These are phyloP conservation scores for Ceriops tagal DNA, from an alignment of 345 rosid genomes.

Conservation along the genomic window DNA sequence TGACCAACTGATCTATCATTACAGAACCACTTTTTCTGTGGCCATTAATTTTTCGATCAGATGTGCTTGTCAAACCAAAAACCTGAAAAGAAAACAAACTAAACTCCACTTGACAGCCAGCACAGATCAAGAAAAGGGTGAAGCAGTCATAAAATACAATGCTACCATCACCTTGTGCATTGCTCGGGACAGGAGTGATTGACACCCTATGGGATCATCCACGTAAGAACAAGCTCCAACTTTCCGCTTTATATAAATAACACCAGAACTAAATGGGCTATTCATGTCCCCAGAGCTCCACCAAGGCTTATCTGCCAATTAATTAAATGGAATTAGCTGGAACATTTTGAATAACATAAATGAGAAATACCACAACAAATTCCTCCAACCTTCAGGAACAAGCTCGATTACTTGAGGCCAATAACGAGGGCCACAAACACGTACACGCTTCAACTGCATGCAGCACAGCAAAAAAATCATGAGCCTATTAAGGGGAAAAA, in stretches of 20 bases:
- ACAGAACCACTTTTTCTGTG: constrained; percentile 47
- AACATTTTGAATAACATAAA: constrained; percentile 11
- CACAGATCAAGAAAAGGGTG: constrained; percentile 9
- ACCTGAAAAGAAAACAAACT: constrained; percentile 43
- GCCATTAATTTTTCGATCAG: constrained; percentile 30
- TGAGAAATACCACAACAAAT: constrained; percentile 19
- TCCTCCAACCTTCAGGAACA: constrained; percentile 65
- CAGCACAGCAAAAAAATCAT: not conserved
- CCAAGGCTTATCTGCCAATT: constrained; percentile 72
- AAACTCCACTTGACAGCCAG: constrained; percentile 10
- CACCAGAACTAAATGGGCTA: constrained; percentile 81
- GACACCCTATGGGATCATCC: constrained; percentile 93
- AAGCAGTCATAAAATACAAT: not conserved
- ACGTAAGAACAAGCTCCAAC: constrained; percentile 96
- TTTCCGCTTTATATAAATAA: constrained; percentile 83
- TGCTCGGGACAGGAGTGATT: constrained; percentile 86
- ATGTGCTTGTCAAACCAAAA: constrained; percentile 61
- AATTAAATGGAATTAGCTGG: constrained; percentile 3
- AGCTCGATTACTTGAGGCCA: constrained; percentile 92
- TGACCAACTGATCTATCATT: constrained; percentile 83
- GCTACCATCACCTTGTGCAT: constrained; percentile 80
- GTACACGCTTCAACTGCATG: constrained; percentile 58
- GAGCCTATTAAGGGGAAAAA: not conserved
- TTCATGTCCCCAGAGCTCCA: constrained; percentile 70
- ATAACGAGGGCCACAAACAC: constrained; percentile 94